Evolutionary conservation across 352 stramenopile genomes (phyloP), one percentile per base, ranked within the genome.

Genomic region (Pythium aristosporum): DNA sequence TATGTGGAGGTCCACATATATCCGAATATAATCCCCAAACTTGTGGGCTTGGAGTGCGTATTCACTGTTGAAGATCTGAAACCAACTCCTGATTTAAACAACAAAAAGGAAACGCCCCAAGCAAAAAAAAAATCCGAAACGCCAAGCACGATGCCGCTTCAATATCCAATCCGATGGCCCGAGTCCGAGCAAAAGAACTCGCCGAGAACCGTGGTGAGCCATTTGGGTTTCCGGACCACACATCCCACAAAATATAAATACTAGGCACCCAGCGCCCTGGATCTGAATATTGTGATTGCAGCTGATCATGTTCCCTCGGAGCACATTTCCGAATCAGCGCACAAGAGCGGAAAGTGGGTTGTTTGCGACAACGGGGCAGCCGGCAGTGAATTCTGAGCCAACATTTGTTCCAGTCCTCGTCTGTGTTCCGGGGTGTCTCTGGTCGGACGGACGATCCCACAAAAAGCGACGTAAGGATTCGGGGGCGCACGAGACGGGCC

Each of bases 381-480:
- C 49, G 8, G 18, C 12, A 20, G 18, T 3, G 0, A 30, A 50
- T 50, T 56, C 37, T 32, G 6, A 41, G 25, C 23, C 30, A 61
- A 48, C 61, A 57, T 28, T 60, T 62, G 61, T 62, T 62, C 43
- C 60, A 28, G 11, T 18, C 44, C 37, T 62, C 61, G 21, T 67
- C 61, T 67, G 61, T 67, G 61, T 67, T 67, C 52, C 20, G 51
- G 34, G 44, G 61, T 67, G 61, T 67, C 61, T 37, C 61, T 67
- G 61, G 61, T 67, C 18, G 52, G 61, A 67, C 57, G 28, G 25
- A 39, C 59, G 49, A 46, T 46, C 39, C 46, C 25, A 10, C 21
- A 25, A 20, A 30, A 50, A 30, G 44, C 44, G 57, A 64, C 20
- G 55, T 65, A 21, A 49, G 21, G 30, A 21, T 47, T 36, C 30